These are phyloP conservation scores for Plasmodium yoelii DNA, from an alignment of 169 alveolate genomes.

Conservation along the genomic window DNA sequence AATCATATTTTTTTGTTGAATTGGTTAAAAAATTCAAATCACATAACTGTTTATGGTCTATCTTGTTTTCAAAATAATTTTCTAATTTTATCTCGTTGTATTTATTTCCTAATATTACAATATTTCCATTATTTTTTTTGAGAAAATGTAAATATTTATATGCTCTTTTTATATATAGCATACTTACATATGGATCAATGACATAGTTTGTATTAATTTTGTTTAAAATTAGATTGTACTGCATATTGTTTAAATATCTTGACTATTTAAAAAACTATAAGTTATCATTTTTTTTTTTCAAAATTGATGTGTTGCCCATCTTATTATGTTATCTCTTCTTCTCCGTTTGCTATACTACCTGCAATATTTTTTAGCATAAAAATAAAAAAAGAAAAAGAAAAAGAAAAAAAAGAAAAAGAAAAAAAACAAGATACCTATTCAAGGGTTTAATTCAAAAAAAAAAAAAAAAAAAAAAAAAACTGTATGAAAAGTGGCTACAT, in stretches of 20 bases:
- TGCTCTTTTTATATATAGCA: constrained; percentile 82
- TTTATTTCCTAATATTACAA: constrained; percentile 81
- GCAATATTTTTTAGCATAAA: background rate
- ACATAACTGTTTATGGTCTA: constrained; percentile 29
- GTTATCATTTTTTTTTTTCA: background rate
- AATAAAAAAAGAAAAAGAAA: too few species aligned
- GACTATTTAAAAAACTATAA: too few species aligned
- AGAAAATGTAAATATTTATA: constrained; percentile 78
- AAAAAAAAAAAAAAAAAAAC: too few species aligned
- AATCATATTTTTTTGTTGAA: constrained; percentile 79
- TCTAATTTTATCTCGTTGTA: constrained; percentile 69
- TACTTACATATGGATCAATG: constrained; percentile 82
- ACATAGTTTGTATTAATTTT: constrained; percentile 81
- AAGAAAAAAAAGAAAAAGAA: too few species aligned
- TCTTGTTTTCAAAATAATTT: constrained; percentile 25
- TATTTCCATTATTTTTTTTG: constrained; percentile 80
- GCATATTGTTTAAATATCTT: constrained; percentile 6
- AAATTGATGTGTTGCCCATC: background rate
- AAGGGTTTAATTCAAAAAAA: too few species aligned
- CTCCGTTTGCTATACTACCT: background rate
- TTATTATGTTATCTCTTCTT: too few species aligned
- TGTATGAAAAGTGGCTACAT: too few species aligned
- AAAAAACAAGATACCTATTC: background rate
- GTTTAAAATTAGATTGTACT: constrained; percentile 71
- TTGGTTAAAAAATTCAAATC: constrained; percentile 77